Evolutionary conservation across 169 alveolate species (phyloP), one percentile per base, ranked within the genome.

Genomic region (Ichthyophthirius multifiliis): DNA sequence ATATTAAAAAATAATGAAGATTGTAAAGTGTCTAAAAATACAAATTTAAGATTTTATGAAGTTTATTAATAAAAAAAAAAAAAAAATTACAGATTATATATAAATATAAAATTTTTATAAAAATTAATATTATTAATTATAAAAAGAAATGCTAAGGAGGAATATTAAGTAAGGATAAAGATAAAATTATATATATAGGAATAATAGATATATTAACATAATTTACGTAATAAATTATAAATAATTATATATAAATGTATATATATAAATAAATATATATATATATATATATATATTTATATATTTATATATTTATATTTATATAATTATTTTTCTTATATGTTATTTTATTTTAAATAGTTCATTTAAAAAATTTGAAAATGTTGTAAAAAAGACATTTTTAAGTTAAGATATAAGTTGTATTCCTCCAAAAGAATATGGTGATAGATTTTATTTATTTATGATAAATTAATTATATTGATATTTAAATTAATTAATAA

Each of bases 371-470:
- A 10, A 43, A 45, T 44, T 78, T 13, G 84, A 78, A 32, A 43
- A 65, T 27, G 45, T 41, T 15, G 27, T 78, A 1, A 78, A 78
- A 65, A 41, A 46, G 27, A 78, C 77, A 6, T 62, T 78, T 44
- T 47, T 78, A 23, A 44, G 76, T 20, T 65, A 85, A 47, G 75
- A 63, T 27, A 55, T 78, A 5, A 63, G 78, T 5, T 78, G 84
- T 35, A 67, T 78, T 4, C 84, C 84, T 16, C 84, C 84, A 30
- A 62, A 47, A 32, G 37, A 55, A 15, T 86, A 86, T 75, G 83
- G 83, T 30, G 83, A 82, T 23, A 81, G 88, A 75, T 82, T 86
- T 46, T 31, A 43, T 7, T 37, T 48, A 13, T 86, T 80, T 74
- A 81, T 86, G 77, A 64, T 27, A 10, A 12, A 81, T 30, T 55